These are phyloP conservation scores for Pythium dissotocum DNA, from an alignment of 352 stramenopile species.

Conservation along the genomic window DNA sequence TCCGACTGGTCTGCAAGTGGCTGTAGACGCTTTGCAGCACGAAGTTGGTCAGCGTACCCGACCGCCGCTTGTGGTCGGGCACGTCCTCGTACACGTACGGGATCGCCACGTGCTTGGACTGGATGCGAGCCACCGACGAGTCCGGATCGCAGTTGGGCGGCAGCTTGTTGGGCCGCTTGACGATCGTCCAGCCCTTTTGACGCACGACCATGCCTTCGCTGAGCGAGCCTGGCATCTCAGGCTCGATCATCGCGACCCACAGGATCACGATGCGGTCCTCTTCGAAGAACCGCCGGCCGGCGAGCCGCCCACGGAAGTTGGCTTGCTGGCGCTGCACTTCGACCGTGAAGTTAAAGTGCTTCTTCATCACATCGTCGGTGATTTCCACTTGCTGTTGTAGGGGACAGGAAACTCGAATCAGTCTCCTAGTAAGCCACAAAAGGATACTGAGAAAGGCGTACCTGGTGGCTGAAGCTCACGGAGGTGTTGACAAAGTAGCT, in stretches of 20 bases:
- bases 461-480: constrained; percentile 20
- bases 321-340: constrained; percentile 21
- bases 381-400: constrained; percentile 17
- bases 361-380: constrained; percentile 27
- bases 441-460: background rate
- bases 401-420: background rate
- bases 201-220: constrained; percentile 29
- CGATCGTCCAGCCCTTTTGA: constrained; percentile 54
- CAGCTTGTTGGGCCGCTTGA: constrained; percentile 36
- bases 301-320: constrained; percentile 22
- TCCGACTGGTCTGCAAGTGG: constrained; percentile 46
- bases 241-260: constrained; percentile 30
- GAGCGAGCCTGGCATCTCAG: constrained; percentile 18
- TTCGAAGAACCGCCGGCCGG: constrained; percentile 23
- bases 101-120: constrained; percentile 69
- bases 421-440: too few species aligned
- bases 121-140: constrained; percentile 53
- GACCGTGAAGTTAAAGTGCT: constrained; percentile 27
- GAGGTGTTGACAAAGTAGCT: constrained; percentile 27
- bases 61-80: constrained; percentile 59
- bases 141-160: constrained; percentile 28
- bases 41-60: constrained; percentile 67
- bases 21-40: constrained; percentile 50
- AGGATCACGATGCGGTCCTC: constrained; percentile 29
- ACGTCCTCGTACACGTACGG: constrained; percentile 67